Conservation (phyloP, 1,284 basidiomycete species). For the Jaminaea rosea region DNA sequence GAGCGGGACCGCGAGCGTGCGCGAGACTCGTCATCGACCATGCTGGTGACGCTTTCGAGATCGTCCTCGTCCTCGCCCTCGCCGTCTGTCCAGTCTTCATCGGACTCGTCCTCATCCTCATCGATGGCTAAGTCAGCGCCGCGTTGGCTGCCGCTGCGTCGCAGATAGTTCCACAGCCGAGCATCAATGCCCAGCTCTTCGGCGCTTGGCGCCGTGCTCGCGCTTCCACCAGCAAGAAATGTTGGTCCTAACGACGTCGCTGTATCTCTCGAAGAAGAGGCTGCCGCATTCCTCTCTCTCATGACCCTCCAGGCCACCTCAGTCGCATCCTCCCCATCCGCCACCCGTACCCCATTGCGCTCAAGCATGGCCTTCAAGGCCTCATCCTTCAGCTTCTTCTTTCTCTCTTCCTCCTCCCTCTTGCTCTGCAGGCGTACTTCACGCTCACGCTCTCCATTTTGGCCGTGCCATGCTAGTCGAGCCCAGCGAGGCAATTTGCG, state of each 20-base stretch:
- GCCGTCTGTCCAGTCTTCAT: slow-evolving; percentile 8
- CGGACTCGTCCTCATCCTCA: slow-evolving; percentile 9
- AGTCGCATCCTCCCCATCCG: not conserved
- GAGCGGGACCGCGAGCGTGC: not conserved
- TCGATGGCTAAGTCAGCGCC: slow-evolving; percentile 3
- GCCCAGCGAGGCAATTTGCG: slow-evolving; percentile 14
- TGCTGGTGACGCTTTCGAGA: not conserved
- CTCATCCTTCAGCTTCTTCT: not conserved
- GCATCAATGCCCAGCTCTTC: not conserved
- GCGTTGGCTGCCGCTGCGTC: not conserved
- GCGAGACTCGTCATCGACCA: not conserved
- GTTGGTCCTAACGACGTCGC: not conserved
- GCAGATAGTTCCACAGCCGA: not conserved
- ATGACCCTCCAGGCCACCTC: not conserved
- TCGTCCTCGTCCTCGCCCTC: slow-evolving; percentile 4
- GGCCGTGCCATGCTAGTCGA: slow-evolving; percentile 40
- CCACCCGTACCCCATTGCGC: not conserved
- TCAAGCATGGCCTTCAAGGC: not conserved
- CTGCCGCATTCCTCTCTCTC: no score
- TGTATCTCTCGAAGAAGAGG: no score
- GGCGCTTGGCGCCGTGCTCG: not conserved
- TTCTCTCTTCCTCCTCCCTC: not conserved
- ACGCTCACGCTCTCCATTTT: slow-evolving; percentile 30
- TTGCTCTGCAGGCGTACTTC: slow-evolving; percentile 8
- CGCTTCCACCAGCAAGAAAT: not conserved